These are phyloP conservation scores for Metschnikowia borealis DNA, from an alignment of 805 yeast species.

Conservation along the genomic window DNA sequence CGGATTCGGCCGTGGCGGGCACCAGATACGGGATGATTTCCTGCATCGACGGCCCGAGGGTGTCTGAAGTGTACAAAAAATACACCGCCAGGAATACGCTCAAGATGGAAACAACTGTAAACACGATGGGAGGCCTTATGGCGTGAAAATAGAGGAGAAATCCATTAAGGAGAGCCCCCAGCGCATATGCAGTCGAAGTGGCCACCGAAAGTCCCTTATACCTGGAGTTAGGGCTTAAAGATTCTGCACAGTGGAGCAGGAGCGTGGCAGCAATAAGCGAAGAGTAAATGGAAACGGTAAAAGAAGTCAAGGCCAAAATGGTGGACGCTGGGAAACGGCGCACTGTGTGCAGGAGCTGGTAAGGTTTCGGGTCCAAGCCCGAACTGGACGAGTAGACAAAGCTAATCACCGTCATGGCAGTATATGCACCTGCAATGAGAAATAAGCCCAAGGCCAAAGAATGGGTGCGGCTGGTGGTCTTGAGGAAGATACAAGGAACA, in stretches of 20 bases:
- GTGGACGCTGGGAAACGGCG: conserved; percentile 38
- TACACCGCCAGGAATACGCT: neutral
- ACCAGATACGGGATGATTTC: neutral
- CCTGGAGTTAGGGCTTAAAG: conserved; percentile 43
- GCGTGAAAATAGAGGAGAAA: neutral
- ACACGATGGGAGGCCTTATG: neutral
- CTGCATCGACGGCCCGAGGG: neutral
- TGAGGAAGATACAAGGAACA: conserved; percentile 42
- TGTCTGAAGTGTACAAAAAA: neutral
- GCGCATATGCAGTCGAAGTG: conserved; percentile 7
- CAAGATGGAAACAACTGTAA: neutral
- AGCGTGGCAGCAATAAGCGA: conserved; percentile 45
- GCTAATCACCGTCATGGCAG: conserved; percentile 34
- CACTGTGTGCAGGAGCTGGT: conserved; percentile 28
- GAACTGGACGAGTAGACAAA: conserved; percentile 24
- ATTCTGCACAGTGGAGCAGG: conserved; percentile 49
- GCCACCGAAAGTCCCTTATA: conserved; percentile 19
- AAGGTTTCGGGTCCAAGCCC: conserved; percentile 18
- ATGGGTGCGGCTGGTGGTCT: conserved; percentile 45
- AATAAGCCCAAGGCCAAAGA: conserved; percentile 41
- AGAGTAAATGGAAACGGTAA: conserved; percentile 45
- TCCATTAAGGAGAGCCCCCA: neutral
- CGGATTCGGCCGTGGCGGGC: neutral
- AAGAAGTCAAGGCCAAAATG: conserved; percentile 41
- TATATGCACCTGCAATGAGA: conserved; percentile 33